Conservation (phyloP, 768 basidiomycete species). For the Cyathus striatus region DNA sequence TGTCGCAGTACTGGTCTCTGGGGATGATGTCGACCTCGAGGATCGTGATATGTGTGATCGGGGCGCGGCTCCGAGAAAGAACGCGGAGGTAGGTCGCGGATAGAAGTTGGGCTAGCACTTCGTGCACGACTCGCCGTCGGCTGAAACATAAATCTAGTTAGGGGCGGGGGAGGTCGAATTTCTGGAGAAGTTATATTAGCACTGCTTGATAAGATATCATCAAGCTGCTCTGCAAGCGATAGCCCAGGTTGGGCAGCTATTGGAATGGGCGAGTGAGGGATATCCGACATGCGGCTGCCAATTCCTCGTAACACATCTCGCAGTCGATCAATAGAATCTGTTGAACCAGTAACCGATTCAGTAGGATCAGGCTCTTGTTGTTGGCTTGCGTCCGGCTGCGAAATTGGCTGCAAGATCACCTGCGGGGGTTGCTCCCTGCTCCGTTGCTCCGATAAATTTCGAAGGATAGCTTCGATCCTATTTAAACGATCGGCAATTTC, state of each 20-base stretch:
- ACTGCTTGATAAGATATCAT: slow-evolving; percentile 52
- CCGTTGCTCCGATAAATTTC: slow-evolving; percentile 30
- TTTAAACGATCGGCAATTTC: slow-evolving; percentile 34
- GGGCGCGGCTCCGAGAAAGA: slow-evolving; percentile 20
- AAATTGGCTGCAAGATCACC: slow-evolving; percentile 20
- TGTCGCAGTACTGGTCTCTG: neutral
- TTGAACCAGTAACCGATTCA: slow-evolving; percentile 21
- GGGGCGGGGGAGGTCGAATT: slow-evolving; percentile 41
- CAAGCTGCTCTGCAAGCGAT: slow-evolving; percentile 55
- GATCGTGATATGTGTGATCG: slow-evolving; percentile 2
- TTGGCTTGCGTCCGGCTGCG: too few species aligned
- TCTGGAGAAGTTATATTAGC: slow-evolving; percentile 30
- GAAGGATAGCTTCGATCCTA: slow-evolving; percentile 44
- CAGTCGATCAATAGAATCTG: slow-evolving; percentile 19
- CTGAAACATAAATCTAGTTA: neutral
- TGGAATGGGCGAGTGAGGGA: slow-evolving; percentile 35
- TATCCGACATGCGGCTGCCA: neutral
- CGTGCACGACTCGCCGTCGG: slow-evolving; percentile 15
- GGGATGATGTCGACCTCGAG: neutral
- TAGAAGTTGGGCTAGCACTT: slow-evolving; percentile 30
- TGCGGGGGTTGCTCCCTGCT: too few species aligned
- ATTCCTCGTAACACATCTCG: slow-evolving; percentile 7
- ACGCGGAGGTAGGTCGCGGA: slow-evolving; percentile 20
- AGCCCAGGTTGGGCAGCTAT: slow-evolving; percentile 40
- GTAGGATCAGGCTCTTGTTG: too few species aligned